These are phyloP conservation scores for Kodamaea nitidulidarum DNA, from an alignment of 805 yeast species.

Conservation along the genomic window DNA sequence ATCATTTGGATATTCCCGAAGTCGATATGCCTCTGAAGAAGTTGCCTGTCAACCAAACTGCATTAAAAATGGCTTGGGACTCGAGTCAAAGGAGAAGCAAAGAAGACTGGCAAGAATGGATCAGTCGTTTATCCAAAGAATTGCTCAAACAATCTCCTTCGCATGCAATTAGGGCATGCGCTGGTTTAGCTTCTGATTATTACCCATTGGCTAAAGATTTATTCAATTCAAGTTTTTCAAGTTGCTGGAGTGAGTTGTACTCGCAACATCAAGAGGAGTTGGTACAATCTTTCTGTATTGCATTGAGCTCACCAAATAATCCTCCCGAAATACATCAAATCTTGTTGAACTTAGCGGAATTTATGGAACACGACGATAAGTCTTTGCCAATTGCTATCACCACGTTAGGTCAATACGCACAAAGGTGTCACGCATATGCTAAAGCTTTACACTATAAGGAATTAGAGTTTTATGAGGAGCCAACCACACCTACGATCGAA, in stretches of 20 bases:
- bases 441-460: slow-evolving; percentile 96
- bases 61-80: slow-evolving; percentile 84
- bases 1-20: slow-evolving; percentile 49
- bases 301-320: slow-evolving; percentile 82
- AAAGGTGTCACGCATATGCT: slow-evolving; percentile 94
- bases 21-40: slow-evolving; percentile 69
- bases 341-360: slow-evolving; percentile 84
- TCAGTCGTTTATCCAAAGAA: slow-evolving; percentile 79
- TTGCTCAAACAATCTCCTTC: slow-evolving; percentile 89
- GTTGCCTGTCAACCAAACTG: slow-evolving; percentile 62
- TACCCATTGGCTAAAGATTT: slow-evolving; percentile 85
- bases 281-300: slow-evolving; percentile 78
- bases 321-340: slow-evolving; percentile 96
- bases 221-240: slow-evolving; percentile 91
- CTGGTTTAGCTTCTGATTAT: slow-evolving; percentile 80
- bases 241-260: slow-evolving; percentile 91
- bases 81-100: slow-evolving; percentile 81
- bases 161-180: slow-evolving; percentile 89
- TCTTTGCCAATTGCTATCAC: slow-evolving; percentile 89
- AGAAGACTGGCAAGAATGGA: slow-evolving; percentile 99
- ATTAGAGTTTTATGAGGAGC: slow-evolving; percentile 88
- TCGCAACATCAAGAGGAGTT: slow-evolving; percentile 87
- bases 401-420: slow-evolving; percentile 88
- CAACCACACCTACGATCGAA: slow-evolving; percentile 87
- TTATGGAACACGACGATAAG: slow-evolving; percentile 96